Evolutionary conservation across 805 yeast species (phyloP), one percentile per base, ranked within the genome.

Genomic region (Suhomyces vadensis): DNA sequence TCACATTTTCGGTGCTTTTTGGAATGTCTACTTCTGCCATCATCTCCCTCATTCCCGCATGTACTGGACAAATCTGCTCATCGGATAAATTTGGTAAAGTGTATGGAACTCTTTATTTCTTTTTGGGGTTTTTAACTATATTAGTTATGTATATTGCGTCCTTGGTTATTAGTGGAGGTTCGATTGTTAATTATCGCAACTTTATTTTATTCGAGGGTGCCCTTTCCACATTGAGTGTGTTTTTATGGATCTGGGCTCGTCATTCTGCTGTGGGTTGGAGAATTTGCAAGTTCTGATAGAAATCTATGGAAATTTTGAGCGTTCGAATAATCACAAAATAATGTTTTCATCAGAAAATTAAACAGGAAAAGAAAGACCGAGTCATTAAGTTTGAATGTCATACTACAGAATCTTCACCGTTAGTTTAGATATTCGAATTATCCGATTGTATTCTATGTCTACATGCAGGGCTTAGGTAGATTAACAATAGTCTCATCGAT

Each of bases 21-120:
- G 87, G 87, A 0, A 73, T 81, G 44, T 65, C 74, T 39, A 71
- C 82, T 3, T 79, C 84, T 3, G 73, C 85, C 0, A 75, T 80
- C 3, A 64, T 81, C 39, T 73, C 85, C 3, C 55, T 81, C 36
- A 74, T 81, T 11, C 85, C 86, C 2, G 81, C 78, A 2, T 77
- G 85, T 52, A 67, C 78, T 27, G 83, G 82, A 0, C 81, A 77
- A 41, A 78, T 82, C 26, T 78, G 84, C 13, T 73, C 75, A 41
- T 73, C 77, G 1, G 74, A 74, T 36, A 75, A 71, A 49, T 79
- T 78, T 55, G 84, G 83, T 6, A 73, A 74, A 51, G 68, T 81
- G 14, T 79, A 77, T 55, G 75, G 83, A 1, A 73, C 83, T 2
- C 65, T 80, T 45, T 65, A 66, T 46, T 61, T 74, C 44, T 66